Evolutionary conservation across 2,329 filamentous ascomycete species (phyloP), one percentile per base, ranked within the genome.

Genomic region (Sporothrix curviconia): DNA sequence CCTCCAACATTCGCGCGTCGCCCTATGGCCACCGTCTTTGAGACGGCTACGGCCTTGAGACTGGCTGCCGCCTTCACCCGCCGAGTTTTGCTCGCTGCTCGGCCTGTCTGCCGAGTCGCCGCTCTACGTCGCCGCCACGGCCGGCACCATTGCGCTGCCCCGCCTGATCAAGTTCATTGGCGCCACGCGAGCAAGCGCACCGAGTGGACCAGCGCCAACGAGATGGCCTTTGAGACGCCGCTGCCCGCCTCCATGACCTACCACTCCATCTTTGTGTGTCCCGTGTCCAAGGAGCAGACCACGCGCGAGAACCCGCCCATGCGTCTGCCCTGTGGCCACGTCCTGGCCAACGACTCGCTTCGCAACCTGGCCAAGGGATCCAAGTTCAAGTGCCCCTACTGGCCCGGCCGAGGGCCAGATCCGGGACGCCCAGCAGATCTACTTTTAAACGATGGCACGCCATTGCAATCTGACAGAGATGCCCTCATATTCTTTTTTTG

Each of bases 231-330:
- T 68, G 80, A 89, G 66, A 85, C 82, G 1, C 79, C 82, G 2
- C 72, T 85, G 2, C 81, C 82, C 0, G 68, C 71, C 51, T 79
- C 76, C 63, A 83, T 83, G 80, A 76, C 85, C 50, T 99, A 95
- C 76, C 94, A 99, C 71, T 89, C 89, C 57, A 96, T 99, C 68
- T 99, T 99, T 69, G 94, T 99, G 42, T 99, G 94, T 68, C 94
- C 94, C 0, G 94, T 99, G 5, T 92, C 87, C 66, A 97, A 97
- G 71, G 94, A 96, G 69, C 94, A 99, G 71, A 91, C 89, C 0
- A 99, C 92, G 0, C 91, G 95, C 66, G 75, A 80, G 24, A 99
- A 99, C 70, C 94, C 94, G 11, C 91, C 94, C 2, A 95, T 97
- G 88, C 94, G 96, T 82, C 85, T 99, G 68, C 89, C 90, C 0